Percentiles rank a stretch among this genome's conserved stretches.
phyloP scores from a whole-genome alignment of 257 asterid species.

The Solanum pimpinellifolium region DNA sequence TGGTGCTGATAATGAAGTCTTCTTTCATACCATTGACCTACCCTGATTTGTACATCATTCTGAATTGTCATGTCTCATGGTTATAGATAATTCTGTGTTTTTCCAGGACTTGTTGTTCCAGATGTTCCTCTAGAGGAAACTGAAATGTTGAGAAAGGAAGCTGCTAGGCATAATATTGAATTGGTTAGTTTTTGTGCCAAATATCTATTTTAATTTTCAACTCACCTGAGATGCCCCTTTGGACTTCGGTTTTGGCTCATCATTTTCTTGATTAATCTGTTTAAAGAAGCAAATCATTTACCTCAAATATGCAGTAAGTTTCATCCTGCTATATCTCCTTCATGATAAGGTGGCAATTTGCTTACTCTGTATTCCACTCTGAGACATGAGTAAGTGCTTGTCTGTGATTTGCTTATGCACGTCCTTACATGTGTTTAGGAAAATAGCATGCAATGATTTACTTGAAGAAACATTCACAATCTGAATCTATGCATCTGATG shows the following conservation, averaged over 20 bases:
- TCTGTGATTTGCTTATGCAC: background rate
- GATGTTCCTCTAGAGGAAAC: slow-evolving; percentile 93
- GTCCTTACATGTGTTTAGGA: background rate
- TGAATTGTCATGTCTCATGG: background rate
- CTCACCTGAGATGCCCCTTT: background rate
- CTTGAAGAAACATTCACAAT: background rate
- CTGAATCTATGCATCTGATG: background rate
- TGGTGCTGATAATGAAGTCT: background rate
- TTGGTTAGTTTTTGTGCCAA: slow-evolving; percentile 40
- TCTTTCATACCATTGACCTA: background rate
- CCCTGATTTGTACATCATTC: background rate
- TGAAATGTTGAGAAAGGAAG: slow-evolving; percentile 69
- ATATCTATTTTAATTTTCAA: background rate
- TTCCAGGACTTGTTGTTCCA: slow-evolving; percentile 84
- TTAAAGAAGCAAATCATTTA: background rate
- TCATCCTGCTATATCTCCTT: background rate
- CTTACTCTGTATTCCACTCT: background rate
- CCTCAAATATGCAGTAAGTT: background rate
- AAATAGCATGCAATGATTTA: background rate
- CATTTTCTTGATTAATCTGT: background rate
- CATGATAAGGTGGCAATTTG: background rate
- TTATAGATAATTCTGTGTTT: background rate
- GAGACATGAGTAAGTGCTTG: background rate
- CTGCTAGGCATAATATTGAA: slow-evolving; percentile 49
- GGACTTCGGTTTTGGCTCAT: background rate